These are phyloP conservation scores for Colletotrichum sp. DNA, from an alignment of 2,329 filamentous ascomycete genomes.

Conservation along the genomic window DNA sequence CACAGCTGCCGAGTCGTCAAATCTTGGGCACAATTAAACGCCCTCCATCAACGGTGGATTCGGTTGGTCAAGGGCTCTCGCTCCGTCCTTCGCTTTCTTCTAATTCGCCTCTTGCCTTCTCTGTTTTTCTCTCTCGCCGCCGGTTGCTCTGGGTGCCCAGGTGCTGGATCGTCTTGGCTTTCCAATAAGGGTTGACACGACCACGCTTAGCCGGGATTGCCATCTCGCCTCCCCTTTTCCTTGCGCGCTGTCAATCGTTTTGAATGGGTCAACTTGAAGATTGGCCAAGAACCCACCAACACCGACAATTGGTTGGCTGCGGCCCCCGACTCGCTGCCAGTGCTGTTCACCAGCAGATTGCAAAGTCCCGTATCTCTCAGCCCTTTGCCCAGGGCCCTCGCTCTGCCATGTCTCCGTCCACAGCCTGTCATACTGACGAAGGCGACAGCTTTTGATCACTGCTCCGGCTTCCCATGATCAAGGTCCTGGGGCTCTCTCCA, in stretches of 20 bases:
- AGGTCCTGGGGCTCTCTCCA: neutral
- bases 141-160: neutral
- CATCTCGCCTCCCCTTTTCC: slow-evolving; percentile 19
- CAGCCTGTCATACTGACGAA: neutral
- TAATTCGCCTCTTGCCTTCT: neutral
- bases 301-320: neutral
- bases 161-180: slow-evolving; percentile 7
- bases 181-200: neutral
- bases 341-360: neutral
- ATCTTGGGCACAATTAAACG: neutral
- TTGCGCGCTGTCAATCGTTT: neutral
- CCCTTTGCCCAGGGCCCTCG: neutral
- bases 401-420: neutral
- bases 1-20: neutral
- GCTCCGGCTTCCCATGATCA: neutral
- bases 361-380: neutral
- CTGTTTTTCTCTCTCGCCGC: neutral
- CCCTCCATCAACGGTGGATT: slow-evolving; percentile 3
- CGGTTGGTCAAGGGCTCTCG: slow-evolving; percentile 15
- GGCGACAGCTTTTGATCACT: neutral
- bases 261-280: neutral
- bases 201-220: slow-evolving; percentile 13
- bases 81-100: neutral
- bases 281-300: neutral
- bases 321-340: neutral